Conservation (phyloP, 2,329 filamentous ascomycete species). For the Apiospora malaysiana region DNA sequence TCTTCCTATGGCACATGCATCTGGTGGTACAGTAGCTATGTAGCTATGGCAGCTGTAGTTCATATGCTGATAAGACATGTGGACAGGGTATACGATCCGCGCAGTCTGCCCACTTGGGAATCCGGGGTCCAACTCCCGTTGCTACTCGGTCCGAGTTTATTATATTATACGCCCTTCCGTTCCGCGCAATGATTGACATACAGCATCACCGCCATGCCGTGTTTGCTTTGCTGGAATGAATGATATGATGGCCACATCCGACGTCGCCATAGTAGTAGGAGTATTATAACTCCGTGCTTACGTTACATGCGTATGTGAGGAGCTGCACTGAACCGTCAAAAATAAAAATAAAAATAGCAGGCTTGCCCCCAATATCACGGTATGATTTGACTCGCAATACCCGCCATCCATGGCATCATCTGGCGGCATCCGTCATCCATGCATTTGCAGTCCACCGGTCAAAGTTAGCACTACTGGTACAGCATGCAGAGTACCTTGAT, state of each 20-base stretch:
- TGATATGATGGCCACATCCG: not conserved
- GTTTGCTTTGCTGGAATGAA: too few relatives aligned
- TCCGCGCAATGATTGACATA: not conserved
- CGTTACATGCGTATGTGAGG: not conserved
- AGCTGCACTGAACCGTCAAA: not conserved
- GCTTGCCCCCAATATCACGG: not conserved
- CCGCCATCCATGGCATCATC: not conserved
- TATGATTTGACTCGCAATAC: not conserved
- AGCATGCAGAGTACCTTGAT: not conserved
- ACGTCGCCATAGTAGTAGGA: not conserved
- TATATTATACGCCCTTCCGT: not conserved
- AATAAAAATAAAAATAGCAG: too few relatives aligned
- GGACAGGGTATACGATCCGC: not conserved
- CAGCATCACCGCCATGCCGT: too few relatives aligned
- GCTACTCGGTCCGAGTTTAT: not conserved
- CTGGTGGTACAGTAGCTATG: not conserved
- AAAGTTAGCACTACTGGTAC: not conserved
- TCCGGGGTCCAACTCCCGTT: slow-evolving; percentile 3
- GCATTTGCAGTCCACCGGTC: not conserved
- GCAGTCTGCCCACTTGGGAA: not conserved
- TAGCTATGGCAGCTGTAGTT: too few relatives aligned
- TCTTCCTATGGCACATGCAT: not conserved
- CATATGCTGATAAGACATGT: too few relatives aligned
- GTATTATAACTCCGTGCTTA: not conserved
- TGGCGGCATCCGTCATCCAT: not conserved